These are phyloP conservation scores for Phytophthora hybrid DNA, from an alignment of 352 stramenopile species.

Conservation along the genomic window DNA sequence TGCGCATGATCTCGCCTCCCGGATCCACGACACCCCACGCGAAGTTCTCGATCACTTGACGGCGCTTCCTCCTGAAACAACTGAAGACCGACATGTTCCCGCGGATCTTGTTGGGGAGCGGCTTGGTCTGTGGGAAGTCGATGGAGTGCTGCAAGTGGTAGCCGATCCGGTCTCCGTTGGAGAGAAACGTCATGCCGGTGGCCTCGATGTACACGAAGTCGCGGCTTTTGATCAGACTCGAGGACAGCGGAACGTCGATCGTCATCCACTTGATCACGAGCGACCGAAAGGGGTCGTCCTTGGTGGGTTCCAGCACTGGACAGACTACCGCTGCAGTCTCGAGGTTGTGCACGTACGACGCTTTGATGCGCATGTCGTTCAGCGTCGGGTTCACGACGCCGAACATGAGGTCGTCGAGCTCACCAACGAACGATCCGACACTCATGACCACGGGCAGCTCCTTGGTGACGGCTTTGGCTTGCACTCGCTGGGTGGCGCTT, in stretches of 20 bases:
- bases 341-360: conserved; percentile 32
- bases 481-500: conserved; percentile 16
- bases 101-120: conserved; percentile 41
- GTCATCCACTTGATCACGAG: conserved; percentile 46
- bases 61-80: conserved; percentile 48
- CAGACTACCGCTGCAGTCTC: conserved; percentile 29
- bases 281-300: conserved; percentile 39
- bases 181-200: conserved; percentile 30
- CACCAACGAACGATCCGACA: conserved; percentile 32
- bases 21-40: conserved; percentile 37
- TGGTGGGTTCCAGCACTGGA: conserved; percentile 25
- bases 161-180: conserved; percentile 38
- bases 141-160: conserved; percentile 52
- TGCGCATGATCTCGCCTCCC: conserved; percentile 40
- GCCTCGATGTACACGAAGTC: conserved; percentile 50
- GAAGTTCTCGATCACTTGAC: conserved; percentile 52
- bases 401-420: conserved; percentile 47
- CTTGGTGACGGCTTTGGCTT: conserved; percentile 14
- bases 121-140: conserved; percentile 48
- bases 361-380: conserved; percentile 41
- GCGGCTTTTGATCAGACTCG: conserved; percentile 31
- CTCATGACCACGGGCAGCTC: conserved; percentile 32
- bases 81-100: conserved; percentile 50
- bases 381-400: conserved; percentile 40
- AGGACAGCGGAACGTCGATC: conserved; percentile 35